A percentile compares a stretch with the other conserved stretches of the same genome.
phyloP scores from a whole-genome alignment of 768 basidiomycete genomes.

The Pleurotus pulmonarius region DNA sequence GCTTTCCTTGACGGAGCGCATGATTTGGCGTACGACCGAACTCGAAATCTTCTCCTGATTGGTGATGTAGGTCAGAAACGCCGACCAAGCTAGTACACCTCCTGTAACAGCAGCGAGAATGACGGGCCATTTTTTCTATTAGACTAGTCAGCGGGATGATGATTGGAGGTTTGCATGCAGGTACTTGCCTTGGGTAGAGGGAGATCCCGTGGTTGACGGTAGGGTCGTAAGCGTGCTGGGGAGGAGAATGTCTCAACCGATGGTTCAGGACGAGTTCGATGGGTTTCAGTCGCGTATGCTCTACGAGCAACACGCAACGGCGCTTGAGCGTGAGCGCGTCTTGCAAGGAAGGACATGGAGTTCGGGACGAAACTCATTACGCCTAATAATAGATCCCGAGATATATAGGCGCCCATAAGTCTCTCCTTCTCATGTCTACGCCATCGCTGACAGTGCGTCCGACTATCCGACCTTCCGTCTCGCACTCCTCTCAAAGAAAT shows the following conservation, averaged over 20 bases:
- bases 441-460: constrained; percentile 8
- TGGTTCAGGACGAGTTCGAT: constrained; percentile 2
- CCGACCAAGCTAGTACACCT: constrained; percentile 62
- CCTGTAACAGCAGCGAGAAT: constrained; percentile 43
- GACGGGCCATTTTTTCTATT: constrained; percentile 55
- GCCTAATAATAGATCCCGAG: background rate
- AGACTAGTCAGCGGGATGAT: background rate
- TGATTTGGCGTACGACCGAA: constrained; percentile 66
- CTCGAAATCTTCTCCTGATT: constrained; percentile 78
- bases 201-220: background rate
- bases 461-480: constrained; percentile 17
- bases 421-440: background rate
- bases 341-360: too few relatives aligned
- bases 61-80: constrained; percentile 64
- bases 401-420: background rate
- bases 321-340: background rate
- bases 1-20: constrained; percentile 56
- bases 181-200: background rate
- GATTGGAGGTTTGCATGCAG: background rate
- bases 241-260: constrained; percentile 3
- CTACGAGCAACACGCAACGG: background rate
- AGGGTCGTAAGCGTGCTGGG: constrained; percentile 1
- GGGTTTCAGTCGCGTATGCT: background rate
- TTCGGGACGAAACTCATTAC: too few relatives aligned
- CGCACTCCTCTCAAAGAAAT: constrained; percentile 30